Evolutionary conservation across 805 yeast species (phyloP).

Genomic region (Barnettozyma populi): DNA sequence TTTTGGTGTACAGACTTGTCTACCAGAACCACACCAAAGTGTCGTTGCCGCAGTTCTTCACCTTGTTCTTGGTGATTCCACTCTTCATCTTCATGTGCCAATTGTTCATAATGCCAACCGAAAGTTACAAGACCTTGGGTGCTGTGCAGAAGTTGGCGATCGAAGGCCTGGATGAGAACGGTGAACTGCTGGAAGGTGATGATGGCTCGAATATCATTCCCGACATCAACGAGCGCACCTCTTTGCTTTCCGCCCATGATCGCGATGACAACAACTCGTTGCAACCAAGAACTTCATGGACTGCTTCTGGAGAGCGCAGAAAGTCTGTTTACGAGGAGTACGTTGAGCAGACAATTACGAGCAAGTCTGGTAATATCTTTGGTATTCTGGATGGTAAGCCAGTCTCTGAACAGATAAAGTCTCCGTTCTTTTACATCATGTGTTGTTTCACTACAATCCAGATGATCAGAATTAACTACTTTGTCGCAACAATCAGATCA

Average conservation of each 20-base stretch:
- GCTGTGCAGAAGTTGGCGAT: conserved; percentile 62
- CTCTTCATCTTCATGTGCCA: conserved; percentile 71
- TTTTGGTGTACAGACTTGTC: conserved; percentile 62
- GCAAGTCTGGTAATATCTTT: conserved; percentile 53
- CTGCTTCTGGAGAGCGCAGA: conserved; percentile 25
- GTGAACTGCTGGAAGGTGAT: conserved; percentile 38
- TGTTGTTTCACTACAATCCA: conserved; percentile 75
- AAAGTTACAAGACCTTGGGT: conserved; percentile 68
- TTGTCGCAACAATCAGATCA: conserved; percentile 81
- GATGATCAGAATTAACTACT: conserved; percentile 88
- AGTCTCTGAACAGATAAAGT: conserved; percentile 41
- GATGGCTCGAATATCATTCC: conserved; percentile 39
- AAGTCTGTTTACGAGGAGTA: conserved; percentile 64
- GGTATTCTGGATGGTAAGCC: conserved; percentile 71
- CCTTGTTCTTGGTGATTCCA: conserved; percentile 67
- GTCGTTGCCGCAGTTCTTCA: conserved; percentile 56
- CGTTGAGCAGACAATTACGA: conserved; percentile 50
- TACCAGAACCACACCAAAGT: conserved; percentile 41
- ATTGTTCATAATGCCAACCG: conserved; percentile 70
- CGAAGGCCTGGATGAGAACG: conserved; percentile 70
- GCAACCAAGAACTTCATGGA: conserved; percentile 13
- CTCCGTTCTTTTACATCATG: conserved; percentile 75
- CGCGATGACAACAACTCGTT: not conserved
- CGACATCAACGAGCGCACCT: conserved; percentile 35
- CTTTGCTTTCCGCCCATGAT: conserved; percentile 22